These are phyloP conservation scores for Pyrus betulifolia DNA, from an alignment of 306 rosid genomes.

Conservation along the genomic window DNA sequence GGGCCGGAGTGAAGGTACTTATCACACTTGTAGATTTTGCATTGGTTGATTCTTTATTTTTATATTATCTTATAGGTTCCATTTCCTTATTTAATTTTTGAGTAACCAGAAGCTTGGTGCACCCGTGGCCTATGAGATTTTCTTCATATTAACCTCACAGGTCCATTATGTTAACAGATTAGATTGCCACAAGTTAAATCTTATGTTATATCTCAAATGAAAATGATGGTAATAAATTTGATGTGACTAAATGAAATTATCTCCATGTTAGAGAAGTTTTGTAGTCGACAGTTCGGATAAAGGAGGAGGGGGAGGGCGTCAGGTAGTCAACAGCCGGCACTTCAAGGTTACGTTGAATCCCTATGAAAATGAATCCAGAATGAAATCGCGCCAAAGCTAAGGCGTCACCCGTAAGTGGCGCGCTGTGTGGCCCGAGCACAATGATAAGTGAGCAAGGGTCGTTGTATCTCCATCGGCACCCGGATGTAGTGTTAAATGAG, in stretches of 20 bases:
- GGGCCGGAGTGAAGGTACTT: slow-evolving; percentile 56
- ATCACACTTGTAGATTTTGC: not conserved
- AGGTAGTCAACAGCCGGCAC: too few species aligned
- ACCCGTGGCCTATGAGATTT: not conserved
- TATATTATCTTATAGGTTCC: not conserved
- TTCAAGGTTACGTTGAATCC: too few species aligned
- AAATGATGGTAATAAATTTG: not conserved
- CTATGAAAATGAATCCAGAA: too few species aligned
- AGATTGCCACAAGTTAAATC: not conserved
- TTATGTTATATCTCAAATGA: not conserved
- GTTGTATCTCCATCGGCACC: too few species aligned
- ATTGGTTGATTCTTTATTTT: not conserved
- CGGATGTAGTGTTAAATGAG: too few species aligned
- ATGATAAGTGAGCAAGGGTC: too few species aligned
- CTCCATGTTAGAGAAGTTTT: not conserved
- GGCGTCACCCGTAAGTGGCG: too few species aligned
- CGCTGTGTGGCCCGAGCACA: too few species aligned
- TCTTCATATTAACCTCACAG: not conserved
- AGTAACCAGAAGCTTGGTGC: not conserved
- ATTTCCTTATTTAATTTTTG: not conserved
- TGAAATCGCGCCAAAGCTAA: too few species aligned
- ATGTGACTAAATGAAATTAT: not conserved
- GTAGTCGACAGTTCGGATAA: too few species aligned
- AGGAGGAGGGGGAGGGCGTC: too few species aligned
- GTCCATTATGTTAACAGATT: not conserved